Evolutionary conservation across 441 rosid genomes (phyloP).

Genomic region (Erysimum cheiri): DNA sequence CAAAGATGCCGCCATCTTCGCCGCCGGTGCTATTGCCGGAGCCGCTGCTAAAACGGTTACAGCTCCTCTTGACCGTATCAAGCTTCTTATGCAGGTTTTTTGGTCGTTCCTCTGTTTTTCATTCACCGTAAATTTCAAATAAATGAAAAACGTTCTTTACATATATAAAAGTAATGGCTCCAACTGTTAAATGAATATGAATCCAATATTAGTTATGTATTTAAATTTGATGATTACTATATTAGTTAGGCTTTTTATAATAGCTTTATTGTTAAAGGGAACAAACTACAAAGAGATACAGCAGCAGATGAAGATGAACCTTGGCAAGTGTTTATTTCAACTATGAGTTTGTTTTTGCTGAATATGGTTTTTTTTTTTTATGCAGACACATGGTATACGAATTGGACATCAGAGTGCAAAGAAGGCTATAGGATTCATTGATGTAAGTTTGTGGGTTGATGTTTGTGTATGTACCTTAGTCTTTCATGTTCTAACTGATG

Average conservation of each 20-base stretch:
- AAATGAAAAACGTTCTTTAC: too few relatives aligned
- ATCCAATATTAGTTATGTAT: too few relatives aligned
- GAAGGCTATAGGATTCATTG: constrained; percentile 82
- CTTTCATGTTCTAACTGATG: constrained; percentile 19
- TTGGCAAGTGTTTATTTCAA: not conserved
- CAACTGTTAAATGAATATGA: not conserved
- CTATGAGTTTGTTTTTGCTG: constrained; percentile 1
- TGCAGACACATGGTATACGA: constrained; percentile 85
- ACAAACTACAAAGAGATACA: not conserved
- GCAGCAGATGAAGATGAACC: constrained; percentile 1
- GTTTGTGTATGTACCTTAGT: not conserved
- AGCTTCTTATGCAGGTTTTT: constrained; percentile 89
- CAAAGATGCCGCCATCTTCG: constrained; percentile 65
- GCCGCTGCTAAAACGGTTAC: constrained; percentile 87
- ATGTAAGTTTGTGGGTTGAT: constrained; percentile 50
- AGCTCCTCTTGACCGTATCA: constrained; percentile 89
- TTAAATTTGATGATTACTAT: not conserved
- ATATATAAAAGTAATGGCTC: too few relatives aligned
- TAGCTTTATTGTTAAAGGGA: not conserved
- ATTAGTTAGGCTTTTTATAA: not conserved
- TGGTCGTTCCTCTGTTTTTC: not conserved
- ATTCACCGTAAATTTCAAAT: not conserved
- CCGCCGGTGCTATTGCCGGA: constrained; percentile 82
- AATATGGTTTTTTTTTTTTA: constrained; percentile 8
- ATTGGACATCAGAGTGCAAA: constrained; percentile 75